Conservation (phyloP, 2,329 filamentous ascomycete genomes). For the Polychaeton citri region DNA sequence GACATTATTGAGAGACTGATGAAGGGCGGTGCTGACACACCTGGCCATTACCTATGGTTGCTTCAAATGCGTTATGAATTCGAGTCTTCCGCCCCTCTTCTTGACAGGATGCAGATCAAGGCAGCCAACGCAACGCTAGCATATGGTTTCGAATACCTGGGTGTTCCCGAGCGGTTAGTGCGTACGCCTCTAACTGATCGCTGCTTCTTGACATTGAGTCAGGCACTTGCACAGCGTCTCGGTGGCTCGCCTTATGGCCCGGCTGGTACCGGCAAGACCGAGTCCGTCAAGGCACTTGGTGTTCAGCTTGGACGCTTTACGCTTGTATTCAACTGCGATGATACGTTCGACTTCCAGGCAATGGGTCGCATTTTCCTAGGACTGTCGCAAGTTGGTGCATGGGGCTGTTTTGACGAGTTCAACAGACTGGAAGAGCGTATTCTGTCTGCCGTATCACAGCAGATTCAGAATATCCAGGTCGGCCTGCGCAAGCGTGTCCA, state of each 20-base stretch:
- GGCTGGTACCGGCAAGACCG: conserved; percentile 95
- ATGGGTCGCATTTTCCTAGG: conserved; percentile 99
- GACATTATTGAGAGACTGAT: conserved; percentile 84
- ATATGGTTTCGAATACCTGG: conserved; percentile 97
- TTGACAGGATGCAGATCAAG: conserved; percentile 74
- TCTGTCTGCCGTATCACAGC: conserved; percentile 92
- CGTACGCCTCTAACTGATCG: conserved; percentile 93
- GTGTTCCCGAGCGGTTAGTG: conserved; percentile 90
- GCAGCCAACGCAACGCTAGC: conserved; percentile 94
- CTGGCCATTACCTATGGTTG: conserved; percentile 82
- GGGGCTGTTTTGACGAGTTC: conserved; percentile 99
- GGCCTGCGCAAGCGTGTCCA: conserved; percentile 75
- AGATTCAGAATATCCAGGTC: conserved; percentile 98
- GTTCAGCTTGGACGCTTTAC: conserved; percentile 95
- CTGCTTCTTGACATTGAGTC: conserved; percentile 94
- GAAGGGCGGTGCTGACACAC: conserved; percentile 56
- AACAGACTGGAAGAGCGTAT: conserved; percentile 98
- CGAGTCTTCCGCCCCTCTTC: conserved; percentile 61
- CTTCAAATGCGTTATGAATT: conserved; percentile 97
- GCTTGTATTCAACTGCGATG: conserved; percentile 97
- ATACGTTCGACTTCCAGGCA: conserved; percentile 98
- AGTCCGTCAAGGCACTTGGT: conserved; percentile 96
- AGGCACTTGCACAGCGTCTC: conserved; percentile 85
- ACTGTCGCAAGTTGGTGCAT: conserved; percentile 97
- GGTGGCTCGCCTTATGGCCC: conserved; percentile 96